Evolutionary conservation across 2,329 filamentous ascomycete genomes (phyloP).

Genomic region (Allantophomopsis lycopodina): DNA sequence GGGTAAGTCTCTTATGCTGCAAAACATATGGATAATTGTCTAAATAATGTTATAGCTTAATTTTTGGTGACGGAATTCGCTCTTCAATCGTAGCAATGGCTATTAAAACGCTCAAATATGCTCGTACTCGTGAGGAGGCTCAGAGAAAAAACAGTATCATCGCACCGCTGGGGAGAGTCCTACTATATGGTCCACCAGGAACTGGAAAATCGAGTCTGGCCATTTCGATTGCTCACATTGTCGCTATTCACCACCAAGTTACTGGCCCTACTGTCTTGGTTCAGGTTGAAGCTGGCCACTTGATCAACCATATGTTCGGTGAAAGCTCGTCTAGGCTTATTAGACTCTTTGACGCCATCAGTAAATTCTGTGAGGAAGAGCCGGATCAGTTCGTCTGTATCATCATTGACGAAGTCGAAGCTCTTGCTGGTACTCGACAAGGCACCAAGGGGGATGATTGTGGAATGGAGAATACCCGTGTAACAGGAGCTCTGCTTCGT

Average conservation of each 20-base stretch:
- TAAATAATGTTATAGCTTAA: too few species aligned
- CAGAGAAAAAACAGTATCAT: constrained; percentile 69
- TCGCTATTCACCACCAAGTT: constrained; percentile 26
- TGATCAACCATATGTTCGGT: constrained; percentile 33
- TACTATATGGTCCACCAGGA: constrained; percentile 73
- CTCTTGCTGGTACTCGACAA: constrained; percentile 15
- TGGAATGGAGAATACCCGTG: constrained; percentile 15
- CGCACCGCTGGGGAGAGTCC: too few species aligned
- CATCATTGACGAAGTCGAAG: constrained; percentile 20
- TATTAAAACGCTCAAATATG: constrained; percentile 9
- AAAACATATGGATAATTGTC: too few species aligned
- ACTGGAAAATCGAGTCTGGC: constrained; percentile 92
- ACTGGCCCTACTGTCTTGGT: constrained; percentile 21
- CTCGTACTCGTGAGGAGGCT: neutral
- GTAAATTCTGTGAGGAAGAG: constrained; percentile 10
- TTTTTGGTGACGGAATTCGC: too few species aligned
- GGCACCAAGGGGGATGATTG: constrained; percentile 10
- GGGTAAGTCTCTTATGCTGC: too few species aligned
- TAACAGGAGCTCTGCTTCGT: constrained; percentile 18
- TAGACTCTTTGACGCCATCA: constrained; percentile 26
- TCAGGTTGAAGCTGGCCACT: constrained; percentile 27
- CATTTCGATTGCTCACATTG: constrained; percentile 71
- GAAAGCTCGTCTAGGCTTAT: constrained; percentile 28
- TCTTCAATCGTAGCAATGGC: too few species aligned
- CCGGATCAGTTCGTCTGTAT: constrained; percentile 13